Evolutionary conservation across 768 basidiomycete species (phyloP), one percentile per base, ranked within the genome.

Genomic region (Suillus variegatus): DNA sequence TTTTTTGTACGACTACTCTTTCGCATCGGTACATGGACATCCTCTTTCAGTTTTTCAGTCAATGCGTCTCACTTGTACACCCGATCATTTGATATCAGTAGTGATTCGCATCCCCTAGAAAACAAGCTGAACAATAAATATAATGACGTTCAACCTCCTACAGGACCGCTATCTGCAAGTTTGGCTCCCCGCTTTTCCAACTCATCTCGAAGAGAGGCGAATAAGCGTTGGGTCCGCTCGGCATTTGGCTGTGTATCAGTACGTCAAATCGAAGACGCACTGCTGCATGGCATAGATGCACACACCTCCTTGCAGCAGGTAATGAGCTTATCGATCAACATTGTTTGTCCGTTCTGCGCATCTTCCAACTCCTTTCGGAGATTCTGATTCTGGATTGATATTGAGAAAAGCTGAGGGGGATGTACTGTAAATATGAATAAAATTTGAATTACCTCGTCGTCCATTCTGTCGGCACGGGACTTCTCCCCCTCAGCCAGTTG

Each of bases 261-360:
- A 64, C 56, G 66, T 71, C 62, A 69, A 62, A 36, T 66, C 67
- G 65, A 41, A 43, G 58, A 60, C 58, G 25, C 36, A 40, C 46
- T 58, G 61, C 57, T 43, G 60, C 18, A 68, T n/a, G 40, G 51
- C 49, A 58, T 58, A 61, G 57, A 16, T 20, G 25, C 40, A 66
- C 89, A 75, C 70, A 93, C 93, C 86, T 94, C 93, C 82, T 92
- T 92, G 82, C 92, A 94, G 71, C 92, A 94, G 28, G 88, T 82
- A 69, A 93, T 88, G 60, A 94, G 81, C 71, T 92, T 93, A 78
- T 94, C 92, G 66, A 94, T 89, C 65, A 94, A 83, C 79, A 89
- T 83, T 32, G 90, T 86, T 75, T 94, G 92, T 54, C 87, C 87
- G 65, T 86, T 88, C 74, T 92, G 91, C 25, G 87, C 86, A n/a